These are phyloP conservation scores for Phylloporus scabripes DNA, from an alignment of 768 basidiomycete species.

Conservation along the genomic window DNA sequence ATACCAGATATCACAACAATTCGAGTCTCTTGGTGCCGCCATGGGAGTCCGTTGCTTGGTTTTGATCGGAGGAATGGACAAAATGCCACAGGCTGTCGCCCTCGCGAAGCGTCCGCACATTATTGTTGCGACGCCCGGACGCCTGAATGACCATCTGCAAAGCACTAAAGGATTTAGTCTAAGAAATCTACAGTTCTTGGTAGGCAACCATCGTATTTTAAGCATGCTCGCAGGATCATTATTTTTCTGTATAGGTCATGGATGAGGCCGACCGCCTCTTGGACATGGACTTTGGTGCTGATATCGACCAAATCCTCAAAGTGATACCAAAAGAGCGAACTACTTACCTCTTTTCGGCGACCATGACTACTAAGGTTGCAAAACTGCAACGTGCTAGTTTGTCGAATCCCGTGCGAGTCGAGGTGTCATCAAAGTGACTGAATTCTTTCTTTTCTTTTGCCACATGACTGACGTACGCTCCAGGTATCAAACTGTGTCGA, in stretches of 20 bases:
- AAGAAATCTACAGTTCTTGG: slow-evolving; percentile 80
- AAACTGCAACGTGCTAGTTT: slow-evolving; percentile 94
- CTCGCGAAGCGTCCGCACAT: slow-evolving; percentile 93
- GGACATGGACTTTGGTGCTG: slow-evolving; percentile 94
- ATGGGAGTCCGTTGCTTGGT: slow-evolving; percentile 91
- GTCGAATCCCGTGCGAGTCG: slow-evolving; percentile 87
- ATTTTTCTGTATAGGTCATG: slow-evolving; percentile 60
- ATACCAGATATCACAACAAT: slow-evolving; percentile 96
- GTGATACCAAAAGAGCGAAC: slow-evolving; percentile 90
- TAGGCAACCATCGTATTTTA: slow-evolving; percentile 33
- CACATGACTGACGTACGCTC: slow-evolving; percentile 1
- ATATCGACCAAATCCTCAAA: slow-evolving; percentile 95
- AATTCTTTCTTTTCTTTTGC: not conserved
- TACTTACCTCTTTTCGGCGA: slow-evolving; percentile 96
- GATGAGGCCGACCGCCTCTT: slow-evolving; percentile 95
- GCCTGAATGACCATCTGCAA: slow-evolving; percentile 89
- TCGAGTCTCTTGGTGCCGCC: slow-evolving; percentile 83
- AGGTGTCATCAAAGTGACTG: slow-evolving; percentile 86
- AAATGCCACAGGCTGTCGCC: slow-evolving; percentile 84
- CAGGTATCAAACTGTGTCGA: slow-evolving; percentile 96
- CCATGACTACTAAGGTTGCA: slow-evolving; percentile 98
- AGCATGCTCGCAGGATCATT: not conserved
- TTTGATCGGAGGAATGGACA: slow-evolving; percentile 94
- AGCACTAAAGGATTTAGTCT: slow-evolving; percentile 96
- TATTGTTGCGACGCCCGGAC: slow-evolving; percentile 91